Conservation (phyloP, 768 basidiomycete species). For the Piloderma croceum region DNA sequence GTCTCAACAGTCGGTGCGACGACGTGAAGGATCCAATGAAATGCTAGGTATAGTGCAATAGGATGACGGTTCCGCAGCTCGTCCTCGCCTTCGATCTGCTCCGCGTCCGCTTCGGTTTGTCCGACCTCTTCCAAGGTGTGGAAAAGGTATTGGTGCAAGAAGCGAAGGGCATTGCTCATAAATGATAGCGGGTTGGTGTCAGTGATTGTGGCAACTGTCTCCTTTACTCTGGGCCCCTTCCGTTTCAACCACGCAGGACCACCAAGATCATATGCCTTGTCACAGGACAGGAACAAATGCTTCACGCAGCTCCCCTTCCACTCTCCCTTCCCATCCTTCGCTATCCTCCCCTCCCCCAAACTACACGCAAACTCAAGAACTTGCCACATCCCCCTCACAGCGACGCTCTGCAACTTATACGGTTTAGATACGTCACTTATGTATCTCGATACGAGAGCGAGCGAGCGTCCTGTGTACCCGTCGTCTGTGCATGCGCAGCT, state of each 20-base stretch:
- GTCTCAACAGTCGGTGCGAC: conserved; percentile 19
- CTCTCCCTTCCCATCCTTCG: too few relatives aligned
- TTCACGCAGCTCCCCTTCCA: too few relatives aligned
- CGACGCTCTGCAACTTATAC: conserved; percentile 26
- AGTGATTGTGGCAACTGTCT: too few relatives aligned
- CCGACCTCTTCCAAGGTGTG: too few relatives aligned
- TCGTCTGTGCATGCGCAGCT: conserved; percentile 31
- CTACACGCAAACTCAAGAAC: conserved; percentile 20
- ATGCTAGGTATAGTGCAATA: too few relatives aligned
- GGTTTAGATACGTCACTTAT: conserved; percentile 21
- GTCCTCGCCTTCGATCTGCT: too few relatives aligned
- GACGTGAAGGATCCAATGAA: conserved; percentile 13
- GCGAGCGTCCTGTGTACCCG: conserved; percentile 30
- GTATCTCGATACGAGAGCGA: conserved; percentile 30
- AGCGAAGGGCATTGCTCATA: too few relatives aligned
- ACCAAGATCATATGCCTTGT: conserved; percentile 6
- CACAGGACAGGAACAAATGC: conserved; percentile 24
- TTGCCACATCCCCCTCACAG: conserved; percentile 21
- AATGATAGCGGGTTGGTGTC: too few relatives aligned
- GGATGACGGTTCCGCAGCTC: too few relatives aligned
- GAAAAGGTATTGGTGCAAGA: too few relatives aligned
- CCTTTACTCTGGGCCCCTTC: neutral
- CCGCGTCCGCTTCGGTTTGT: too few relatives aligned
- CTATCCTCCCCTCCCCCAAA: conserved; percentile 17
- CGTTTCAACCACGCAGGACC: conserved; percentile 2